These are phyloP conservation scores for Yamadazyma spencermartinsiae DNA, from an alignment of 1,139 yeast genomes.

Conservation along the genomic window DNA sequence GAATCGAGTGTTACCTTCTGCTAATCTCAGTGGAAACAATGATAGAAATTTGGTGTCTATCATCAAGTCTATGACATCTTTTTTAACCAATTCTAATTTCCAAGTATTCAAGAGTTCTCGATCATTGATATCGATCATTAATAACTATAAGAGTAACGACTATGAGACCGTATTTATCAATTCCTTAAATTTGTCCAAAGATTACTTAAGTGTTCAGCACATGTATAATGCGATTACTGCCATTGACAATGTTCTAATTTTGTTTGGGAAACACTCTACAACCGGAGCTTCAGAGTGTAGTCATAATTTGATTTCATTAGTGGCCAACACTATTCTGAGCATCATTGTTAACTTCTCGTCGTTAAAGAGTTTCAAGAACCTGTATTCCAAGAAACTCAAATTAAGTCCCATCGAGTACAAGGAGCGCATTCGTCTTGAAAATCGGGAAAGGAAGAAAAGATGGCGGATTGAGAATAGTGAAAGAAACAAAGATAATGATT, in stretches of 20 bases:
- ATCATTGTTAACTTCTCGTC: constrained; percentile 30
- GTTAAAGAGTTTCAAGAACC: constrained; percentile 16
- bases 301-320: constrained; percentile 23
- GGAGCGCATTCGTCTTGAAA: constrained; percentile 66
- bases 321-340: constrained; percentile 32
- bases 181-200: constrained; percentile 41
- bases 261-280: constrained; percentile 14
- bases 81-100: constrained; percentile 27
- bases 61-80: constrained; percentile 44
- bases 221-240: constrained; percentile 12
- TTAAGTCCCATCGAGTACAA: constrained; percentile 40
- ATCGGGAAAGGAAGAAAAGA: constrained; percentile 81
- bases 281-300: constrained; percentile 14
- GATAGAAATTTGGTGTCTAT: constrained; percentile 36
- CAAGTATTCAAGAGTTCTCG: constrained; percentile 19
- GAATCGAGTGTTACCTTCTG: constrained; percentile 22
- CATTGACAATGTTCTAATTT: constrained; percentile 16
- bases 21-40: constrained; percentile 19
- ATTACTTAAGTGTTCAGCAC: constrained; percentile 24
- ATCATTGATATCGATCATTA: constrained; percentile 16
- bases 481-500: constrained; percentile 83
- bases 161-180: constrained; percentile 30
- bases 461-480: constrained; percentile 88
- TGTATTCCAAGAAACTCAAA: constrained; percentile 26
- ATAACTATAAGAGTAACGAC: constrained; percentile 25